Conservation (phyloP, 192 early-diverging fungal genomes). For the Spizellomyces punctatus region DNA sequence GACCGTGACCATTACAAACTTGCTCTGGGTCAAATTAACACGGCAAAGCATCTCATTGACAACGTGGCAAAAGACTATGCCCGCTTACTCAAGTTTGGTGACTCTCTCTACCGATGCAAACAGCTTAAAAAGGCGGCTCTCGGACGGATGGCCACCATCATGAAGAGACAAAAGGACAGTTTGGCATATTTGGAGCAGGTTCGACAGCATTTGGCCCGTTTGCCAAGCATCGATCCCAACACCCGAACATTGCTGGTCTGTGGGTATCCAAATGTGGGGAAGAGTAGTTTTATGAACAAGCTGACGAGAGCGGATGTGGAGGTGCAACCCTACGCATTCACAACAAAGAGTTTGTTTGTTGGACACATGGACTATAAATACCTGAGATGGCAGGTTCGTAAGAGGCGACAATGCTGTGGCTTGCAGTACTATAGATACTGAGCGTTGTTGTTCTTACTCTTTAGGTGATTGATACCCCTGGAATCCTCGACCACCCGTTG, state of each 20-base stretch:
- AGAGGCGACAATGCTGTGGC: background rate
- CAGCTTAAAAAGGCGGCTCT: conserved; percentile 98
- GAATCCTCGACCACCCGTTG: conserved; percentile 98
- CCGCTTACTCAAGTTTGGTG: conserved; percentile 97
- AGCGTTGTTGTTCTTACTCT: background rate
- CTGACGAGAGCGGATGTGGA: conserved; percentile 98
- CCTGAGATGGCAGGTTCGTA: conserved; percentile 86
- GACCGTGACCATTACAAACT: conserved; percentile 99
- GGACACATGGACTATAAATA: conserved; percentile 99
- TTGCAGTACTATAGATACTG: background rate
- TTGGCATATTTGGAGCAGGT: conserved; percentile 98
- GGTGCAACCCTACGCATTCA: conserved; percentile 99
- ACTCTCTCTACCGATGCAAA: conserved; percentile 99
- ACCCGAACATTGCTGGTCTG: conserved; percentile 98
- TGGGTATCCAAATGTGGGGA: conserved; percentile 99
- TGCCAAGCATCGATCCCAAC: conserved; percentile 99
- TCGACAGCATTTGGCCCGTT: conserved; percentile 96
- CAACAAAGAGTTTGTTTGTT: conserved; percentile 99
- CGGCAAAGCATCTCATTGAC: conserved; percentile 94
- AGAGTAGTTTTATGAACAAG: conserved; percentile 98
- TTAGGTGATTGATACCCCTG: conserved; percentile 98
- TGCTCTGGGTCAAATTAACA: conserved; percentile 97
- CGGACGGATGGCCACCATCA: conserved; percentile 98
- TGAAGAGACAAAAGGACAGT: conserved; percentile 98
- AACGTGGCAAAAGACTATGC: conserved; percentile 98